These are phyloP conservation scores for Globisporangium ultimum DNA, from an alignment of 352 stramenopile genomes.

Conservation along the genomic window DNA sequence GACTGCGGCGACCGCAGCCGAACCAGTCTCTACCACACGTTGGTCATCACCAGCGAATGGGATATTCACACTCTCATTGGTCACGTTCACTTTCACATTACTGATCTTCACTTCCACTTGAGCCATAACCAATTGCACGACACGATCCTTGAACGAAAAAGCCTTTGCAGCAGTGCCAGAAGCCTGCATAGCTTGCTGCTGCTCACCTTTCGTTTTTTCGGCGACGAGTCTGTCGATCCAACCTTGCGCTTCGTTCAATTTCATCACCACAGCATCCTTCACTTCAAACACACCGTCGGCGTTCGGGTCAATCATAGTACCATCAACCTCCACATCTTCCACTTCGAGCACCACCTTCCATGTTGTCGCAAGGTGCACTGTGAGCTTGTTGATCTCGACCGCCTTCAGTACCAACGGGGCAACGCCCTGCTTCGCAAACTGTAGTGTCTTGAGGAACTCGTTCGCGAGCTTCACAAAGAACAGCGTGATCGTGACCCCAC, in stretches of 20 bases:
- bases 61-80: slow-evolving; percentile 22
- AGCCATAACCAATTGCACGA: slow-evolving; percentile 54
- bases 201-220: slow-evolving; percentile 35
- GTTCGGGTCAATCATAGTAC: slow-evolving; percentile 42
- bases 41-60: slow-evolving; percentile 16
- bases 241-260: slow-evolving; percentile 35
- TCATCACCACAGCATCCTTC: slow-evolving; percentile 54
- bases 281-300: slow-evolving; percentile 34
- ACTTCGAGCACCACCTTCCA: slow-evolving; percentile 57
- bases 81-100: slow-evolving; percentile 37
- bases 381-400: slow-evolving; percentile 39
- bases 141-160: slow-evolving; percentile 61
- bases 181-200: slow-evolving; percentile 24
- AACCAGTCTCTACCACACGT: not conserved
- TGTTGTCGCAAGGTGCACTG: slow-evolving; percentile 42
- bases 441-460: slow-evolving; percentile 51
- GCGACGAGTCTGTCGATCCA: slow-evolving; percentile 31
- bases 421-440: slow-evolving; percentile 58
- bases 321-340: slow-evolving; percentile 42
- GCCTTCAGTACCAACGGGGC: slow-evolving; percentile 34
- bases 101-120: slow-evolving; percentile 57
- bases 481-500: slow-evolving; percentile 47
- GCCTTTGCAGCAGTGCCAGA: slow-evolving; percentile 16
- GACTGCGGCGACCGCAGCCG: not conserved
- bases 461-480: slow-evolving; percentile 50